phyloP scores from a whole-genome alignment of 768 basidiomycete genomes.

The Strobilomyces confusus region DNA sequence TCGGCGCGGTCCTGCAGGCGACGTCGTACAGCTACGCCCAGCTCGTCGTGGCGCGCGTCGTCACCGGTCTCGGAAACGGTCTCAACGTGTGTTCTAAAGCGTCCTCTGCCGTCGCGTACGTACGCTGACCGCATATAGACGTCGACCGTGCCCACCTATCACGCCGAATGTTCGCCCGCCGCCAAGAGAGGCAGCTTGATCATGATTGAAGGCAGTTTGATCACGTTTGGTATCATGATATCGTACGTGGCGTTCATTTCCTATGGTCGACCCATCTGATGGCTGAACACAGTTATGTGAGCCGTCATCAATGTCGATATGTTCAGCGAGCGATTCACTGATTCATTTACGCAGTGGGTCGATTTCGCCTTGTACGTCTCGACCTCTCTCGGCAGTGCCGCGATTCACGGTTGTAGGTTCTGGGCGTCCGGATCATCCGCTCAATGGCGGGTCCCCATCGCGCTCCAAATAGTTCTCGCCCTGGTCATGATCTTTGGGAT shows the following conservation, averaged over 20 bases:
- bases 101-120: too few species aligned
- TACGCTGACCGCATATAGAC: conserved; percentile 37
- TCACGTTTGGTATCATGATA: conserved; percentile 61
- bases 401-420: conserved; percentile 35
- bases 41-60: conserved; percentile 55
- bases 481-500: conserved; percentile 46
- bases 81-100: conserved; percentile 41
- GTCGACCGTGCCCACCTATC: conserved; percentile 61
- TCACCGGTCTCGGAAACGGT: conserved; percentile 65
- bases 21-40: conserved; percentile 56
- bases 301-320: neutral
- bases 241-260: conserved; percentile 38
- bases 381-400: neutral
- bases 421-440: conserved; percentile 48
- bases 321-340: conserved; percentile 1
- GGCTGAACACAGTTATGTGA: conserved; percentile 19
- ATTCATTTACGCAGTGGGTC: conserved; percentile 43
- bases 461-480: conserved; percentile 55
- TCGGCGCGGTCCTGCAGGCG: conserved; percentile 59
- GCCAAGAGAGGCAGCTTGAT: conserved; percentile 57
- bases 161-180: conserved; percentile 62
- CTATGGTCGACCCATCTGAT: neutral
- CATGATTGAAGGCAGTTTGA: conserved; percentile 61
- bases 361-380: conserved; percentile 53
- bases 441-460: conserved; percentile 63